phyloP scores from a whole-genome alignment of 2,329 filamentous ascomycete genomes.

The Fusarium sp. region DNA sequence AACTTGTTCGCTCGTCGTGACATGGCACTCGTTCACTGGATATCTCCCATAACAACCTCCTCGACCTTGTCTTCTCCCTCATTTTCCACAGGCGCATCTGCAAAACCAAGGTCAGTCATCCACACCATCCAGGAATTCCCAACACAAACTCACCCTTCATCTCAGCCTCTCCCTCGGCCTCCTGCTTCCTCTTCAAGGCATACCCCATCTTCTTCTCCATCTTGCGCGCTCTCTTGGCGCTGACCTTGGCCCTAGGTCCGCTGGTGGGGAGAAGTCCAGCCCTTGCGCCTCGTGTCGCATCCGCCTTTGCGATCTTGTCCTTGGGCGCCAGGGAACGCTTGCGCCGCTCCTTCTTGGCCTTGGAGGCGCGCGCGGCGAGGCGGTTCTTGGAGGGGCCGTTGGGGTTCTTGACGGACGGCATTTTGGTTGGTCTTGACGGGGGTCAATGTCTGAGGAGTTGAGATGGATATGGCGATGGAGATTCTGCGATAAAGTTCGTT shows the following conservation, averaged over 20 bases:
- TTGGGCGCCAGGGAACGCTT: slow-evolving; percentile 54
- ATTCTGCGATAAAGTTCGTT: slow-evolving; percentile 28
- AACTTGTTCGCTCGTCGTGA: neutral
- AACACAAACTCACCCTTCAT: slow-evolving; percentile 58
- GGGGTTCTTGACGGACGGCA: slow-evolving; percentile 70
- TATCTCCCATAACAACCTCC: slow-evolving; percentile 46
- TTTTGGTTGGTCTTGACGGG: slow-evolving; percentile 41
- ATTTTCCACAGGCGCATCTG: slow-evolving; percentile 41
- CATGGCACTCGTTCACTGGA: slow-evolving; percentile 31
- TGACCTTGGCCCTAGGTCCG: slow-evolving; percentile 63
- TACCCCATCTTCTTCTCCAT: slow-evolving; percentile 65
- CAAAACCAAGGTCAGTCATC: slow-evolving; percentile 2
- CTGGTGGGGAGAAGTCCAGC: slow-evolving; percentile 66
- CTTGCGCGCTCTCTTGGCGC: slow-evolving; percentile 68
- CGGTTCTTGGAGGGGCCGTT: slow-evolving; percentile 68
- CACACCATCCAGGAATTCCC: slow-evolving; percentile 3
- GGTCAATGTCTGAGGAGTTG: neutral
- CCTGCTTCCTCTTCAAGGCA: slow-evolving; percentile 65
- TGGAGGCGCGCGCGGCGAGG: slow-evolving; percentile 59
- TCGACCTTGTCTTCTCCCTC: slow-evolving; percentile 28
- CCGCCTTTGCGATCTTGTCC: slow-evolving; percentile 56
- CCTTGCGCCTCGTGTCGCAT: slow-evolving; percentile 62
- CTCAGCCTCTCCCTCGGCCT: slow-evolving; percentile 60
- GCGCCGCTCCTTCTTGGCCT: slow-evolving; percentile 57
- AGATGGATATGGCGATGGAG: slow-evolving; percentile 9